Conservation (phyloP, 768 basidiomycete genomes). For the Asterophora lycoperdoides region DNA sequence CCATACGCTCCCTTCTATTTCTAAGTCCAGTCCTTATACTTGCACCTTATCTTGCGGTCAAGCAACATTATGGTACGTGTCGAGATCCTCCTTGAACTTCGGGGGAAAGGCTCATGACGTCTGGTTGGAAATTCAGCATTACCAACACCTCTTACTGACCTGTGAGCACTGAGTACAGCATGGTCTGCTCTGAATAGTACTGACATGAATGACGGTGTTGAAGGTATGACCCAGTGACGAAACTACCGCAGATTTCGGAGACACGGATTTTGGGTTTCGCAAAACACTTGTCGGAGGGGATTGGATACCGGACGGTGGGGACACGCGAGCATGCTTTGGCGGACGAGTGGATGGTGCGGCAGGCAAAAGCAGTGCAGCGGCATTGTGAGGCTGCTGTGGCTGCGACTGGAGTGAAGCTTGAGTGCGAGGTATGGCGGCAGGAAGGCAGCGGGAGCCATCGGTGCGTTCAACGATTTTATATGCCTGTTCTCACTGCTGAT, state of each 20-base stretch:
- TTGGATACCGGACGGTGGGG: constrained; percentile 90
- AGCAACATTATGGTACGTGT: constrained; percentile 46
- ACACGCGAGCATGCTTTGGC: constrained; percentile 83
- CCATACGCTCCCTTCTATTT: constrained; percentile 50
- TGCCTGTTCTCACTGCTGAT: not conserved
- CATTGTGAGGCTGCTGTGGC: constrained; percentile 56
- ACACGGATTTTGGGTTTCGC: constrained; percentile 58
- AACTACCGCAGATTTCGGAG: constrained; percentile 70
- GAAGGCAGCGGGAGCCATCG: constrained; percentile 84
- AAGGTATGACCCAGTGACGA: constrained; percentile 47
- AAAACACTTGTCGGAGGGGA: constrained; percentile 73
- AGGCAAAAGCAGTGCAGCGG: constrained; percentile 55
- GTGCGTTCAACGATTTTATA: constrained; percentile 38
- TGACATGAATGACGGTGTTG: not conserved
- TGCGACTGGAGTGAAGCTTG: constrained; percentile 50
- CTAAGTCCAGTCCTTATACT: constrained; percentile 52
- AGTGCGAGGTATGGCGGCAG: constrained; percentile 92
- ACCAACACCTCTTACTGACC: constrained; percentile 48
- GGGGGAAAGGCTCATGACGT: constrained; percentile 3
- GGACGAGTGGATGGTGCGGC: constrained; percentile 75
- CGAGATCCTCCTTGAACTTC: not conserved
- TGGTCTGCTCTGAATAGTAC: not conserved
- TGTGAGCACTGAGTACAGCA: constrained; percentile 43
- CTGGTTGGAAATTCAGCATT: constrained; percentile 36
- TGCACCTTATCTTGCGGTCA: constrained; percentile 42